phyloP scores from a whole-genome alignment of 163 green algal species.

The Volvox carteri region DNA sequence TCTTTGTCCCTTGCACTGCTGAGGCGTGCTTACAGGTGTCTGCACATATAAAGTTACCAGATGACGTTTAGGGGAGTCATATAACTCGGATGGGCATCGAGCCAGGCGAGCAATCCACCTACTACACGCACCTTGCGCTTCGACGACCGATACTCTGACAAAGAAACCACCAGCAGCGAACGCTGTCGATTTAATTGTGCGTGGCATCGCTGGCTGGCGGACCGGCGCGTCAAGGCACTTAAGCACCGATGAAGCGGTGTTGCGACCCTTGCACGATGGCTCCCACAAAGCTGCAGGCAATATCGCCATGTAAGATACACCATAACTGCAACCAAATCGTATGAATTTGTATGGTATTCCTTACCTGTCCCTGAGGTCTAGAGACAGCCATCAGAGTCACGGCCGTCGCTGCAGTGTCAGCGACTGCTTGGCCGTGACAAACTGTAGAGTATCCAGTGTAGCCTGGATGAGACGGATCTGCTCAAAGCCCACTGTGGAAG shows the following conservation, averaged over 20 bases:
- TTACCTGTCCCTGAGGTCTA: conserved; percentile 1
- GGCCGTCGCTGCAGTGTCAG: neutral
- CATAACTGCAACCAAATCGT: neutral
- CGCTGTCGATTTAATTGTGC: neutral
- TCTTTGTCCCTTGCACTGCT: neutral
- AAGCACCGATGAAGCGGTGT: neutral
- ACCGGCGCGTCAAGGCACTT: neutral
- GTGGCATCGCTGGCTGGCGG: neutral
- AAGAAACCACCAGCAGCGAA: too few species aligned
- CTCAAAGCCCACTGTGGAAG: neutral
- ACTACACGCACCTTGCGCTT: conserved; percentile 12
- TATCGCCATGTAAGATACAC: neutral
- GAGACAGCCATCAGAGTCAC: neutral
- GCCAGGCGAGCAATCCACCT: conserved; percentile 1
- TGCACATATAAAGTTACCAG: too few species aligned
- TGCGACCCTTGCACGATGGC: neutral
- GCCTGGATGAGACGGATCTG: conserved; percentile 8
- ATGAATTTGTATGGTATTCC: neutral
- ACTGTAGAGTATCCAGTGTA: neutral
- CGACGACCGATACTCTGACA: neutral
- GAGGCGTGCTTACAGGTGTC: too few species aligned
- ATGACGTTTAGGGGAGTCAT: neutral
- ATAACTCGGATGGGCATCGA: too few species aligned
- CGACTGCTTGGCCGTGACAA: neutral
- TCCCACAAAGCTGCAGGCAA: neutral